A percentile compares a stretch with the other conserved stretches of the same genome.
Evolutionary conservation across 2,329 filamentous ascomycete genomes (phyloP).

Genomic region (Lachnum nothofagi): DNA sequence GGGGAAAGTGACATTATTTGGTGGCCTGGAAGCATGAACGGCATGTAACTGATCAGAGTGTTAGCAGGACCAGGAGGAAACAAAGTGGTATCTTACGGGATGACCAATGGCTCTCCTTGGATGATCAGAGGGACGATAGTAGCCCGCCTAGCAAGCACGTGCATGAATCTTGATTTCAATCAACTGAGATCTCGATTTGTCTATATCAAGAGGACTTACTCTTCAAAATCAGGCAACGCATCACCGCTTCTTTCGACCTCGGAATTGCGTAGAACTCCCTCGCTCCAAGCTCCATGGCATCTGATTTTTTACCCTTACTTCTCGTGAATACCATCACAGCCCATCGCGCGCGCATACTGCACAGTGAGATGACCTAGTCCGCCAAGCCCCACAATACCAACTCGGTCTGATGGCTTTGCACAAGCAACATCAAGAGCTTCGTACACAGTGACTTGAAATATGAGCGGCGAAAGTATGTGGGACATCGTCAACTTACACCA

Average conservation of each 20-base stretch:
- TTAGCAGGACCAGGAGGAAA: not conserved
- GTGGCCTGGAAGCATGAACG: conserved; percentile 14
- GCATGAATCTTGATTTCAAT: conserved; percentile 7
- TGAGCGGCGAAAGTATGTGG: not conserved
- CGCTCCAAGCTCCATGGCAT: conserved; percentile 53
- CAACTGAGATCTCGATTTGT: not conserved
- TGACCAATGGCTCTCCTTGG: conserved; percentile 10
- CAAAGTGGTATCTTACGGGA: conserved; percentile 4
- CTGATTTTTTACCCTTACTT: conserved; percentile 55
- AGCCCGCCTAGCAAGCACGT: conserved; percentile 10
- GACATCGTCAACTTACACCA: conserved; percentile 27
- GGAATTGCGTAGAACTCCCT: conserved; percentile 51
- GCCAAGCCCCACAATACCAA: conserved; percentile 62
- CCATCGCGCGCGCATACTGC: conserved; percentile 69
- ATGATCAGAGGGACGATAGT: conserved; percentile 14
- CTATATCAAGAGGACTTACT: not conserved
- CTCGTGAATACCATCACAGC: conserved; percentile 64
- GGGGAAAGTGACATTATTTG: conserved; percentile 6
- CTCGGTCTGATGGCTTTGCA: conserved; percentile 26
- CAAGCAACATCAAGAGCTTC: conserved; percentile 30
- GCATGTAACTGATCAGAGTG: conserved; percentile 6
- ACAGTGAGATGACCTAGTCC: conserved; percentile 71
- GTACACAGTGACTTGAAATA: conserved; percentile 30
- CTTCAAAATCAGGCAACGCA: conserved; percentile 9
- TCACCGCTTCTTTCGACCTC: conserved; percentile 2